Evolutionary conservation across 345 rosid species (phyloP), one percentile per base, ranked within the genome.

Genomic region (Gossypium australe): DNA sequence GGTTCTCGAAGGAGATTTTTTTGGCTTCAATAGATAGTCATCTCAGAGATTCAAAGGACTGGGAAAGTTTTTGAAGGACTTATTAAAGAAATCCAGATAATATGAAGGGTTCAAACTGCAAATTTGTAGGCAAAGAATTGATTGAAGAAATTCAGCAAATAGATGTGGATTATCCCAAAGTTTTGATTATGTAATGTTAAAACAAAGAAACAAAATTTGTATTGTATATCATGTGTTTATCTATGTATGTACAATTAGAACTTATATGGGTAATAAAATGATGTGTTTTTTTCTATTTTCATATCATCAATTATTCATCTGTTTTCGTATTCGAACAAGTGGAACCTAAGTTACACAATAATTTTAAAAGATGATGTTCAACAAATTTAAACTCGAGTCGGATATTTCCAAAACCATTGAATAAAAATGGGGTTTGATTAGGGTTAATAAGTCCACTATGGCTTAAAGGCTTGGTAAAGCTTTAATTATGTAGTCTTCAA

Each of bases 1-100:
- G 78, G 81, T 84, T 88, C 73, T 87, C 85, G 85, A 48, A 59
- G 71, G 78, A 81, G 70, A 59, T 29, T 70, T 75, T 70, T 52
- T 72, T 82, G 51, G 57, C 65, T 34, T 57, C 27, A n/a, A 29
- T 69, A 51, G 72, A 2, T 68, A 48, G 13, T 70, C 17, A 25
- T 59, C 14, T 59, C 76, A 49, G 41, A 59, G 66, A 62, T 14
- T 61, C 49, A 71, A 17, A 4, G 16, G 68, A 52, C 47, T 70
- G 14, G 65, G 76, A 43, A 77, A 67, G 68, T 70, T 77, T 8
- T 72, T 29, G 70, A 60, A 18, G 16, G 64, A 29, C 41, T 34
- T 34, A 12, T 27, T 60, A 59, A 59, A 38, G 71, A 55, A 69
- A 78, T 12, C 25, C 27, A 53, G 67, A 45, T 65, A 52, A 60